phyloP scores from a whole-genome alignment of 2,329 filamentous ascomycete species.

The Stromatinia cepivora region DNA sequence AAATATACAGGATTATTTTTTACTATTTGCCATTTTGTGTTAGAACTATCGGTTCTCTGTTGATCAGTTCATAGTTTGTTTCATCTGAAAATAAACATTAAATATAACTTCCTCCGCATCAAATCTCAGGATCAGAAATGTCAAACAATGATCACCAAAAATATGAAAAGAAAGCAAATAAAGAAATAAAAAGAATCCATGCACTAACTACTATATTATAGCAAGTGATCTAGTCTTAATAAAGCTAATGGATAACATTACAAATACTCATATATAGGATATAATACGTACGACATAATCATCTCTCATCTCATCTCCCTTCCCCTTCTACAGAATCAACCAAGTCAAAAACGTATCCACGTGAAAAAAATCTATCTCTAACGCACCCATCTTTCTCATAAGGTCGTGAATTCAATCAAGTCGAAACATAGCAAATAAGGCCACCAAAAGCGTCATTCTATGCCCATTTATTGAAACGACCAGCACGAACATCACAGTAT shows the following conservation, averaged over 20 bases:
- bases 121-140: background rate
- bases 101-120: background rate
- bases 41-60: too few relatives aligned
- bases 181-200: background rate
- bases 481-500: background rate
- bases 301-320: background rate
- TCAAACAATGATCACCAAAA: background rate
- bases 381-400: background rate
- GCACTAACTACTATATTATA: background rate
- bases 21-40: background rate
- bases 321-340: background rate
- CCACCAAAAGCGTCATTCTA: background rate
- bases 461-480: background rate
- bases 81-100: background rate
- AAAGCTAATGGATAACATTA: background rate
- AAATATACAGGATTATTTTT: too few relatives aligned
- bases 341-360: background rate
- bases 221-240: background rate
- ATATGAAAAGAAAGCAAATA: background rate
- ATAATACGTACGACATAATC: conserved; percentile 8
- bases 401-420: background rate
- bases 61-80: background rate
- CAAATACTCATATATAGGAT: background rate
- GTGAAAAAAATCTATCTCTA: background rate
- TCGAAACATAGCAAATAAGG: too few relatives aligned